Conservation (phyloP, 2,329 filamentous ascomycete genomes). For the Grosmannia penicillata region DNA sequence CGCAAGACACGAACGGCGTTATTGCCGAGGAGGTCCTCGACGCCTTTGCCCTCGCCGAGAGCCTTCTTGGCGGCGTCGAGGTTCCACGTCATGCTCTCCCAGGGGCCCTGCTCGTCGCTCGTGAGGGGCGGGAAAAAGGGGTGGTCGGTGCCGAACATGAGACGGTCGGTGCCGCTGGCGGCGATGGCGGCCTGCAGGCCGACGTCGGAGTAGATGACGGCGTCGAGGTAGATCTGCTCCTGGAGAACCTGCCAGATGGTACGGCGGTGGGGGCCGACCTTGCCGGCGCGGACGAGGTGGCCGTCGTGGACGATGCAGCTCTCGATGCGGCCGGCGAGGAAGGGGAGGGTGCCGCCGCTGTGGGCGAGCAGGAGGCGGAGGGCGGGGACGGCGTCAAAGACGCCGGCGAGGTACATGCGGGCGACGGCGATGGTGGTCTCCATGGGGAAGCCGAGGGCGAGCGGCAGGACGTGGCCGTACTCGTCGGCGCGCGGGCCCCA, state of each 20-base stretch:
- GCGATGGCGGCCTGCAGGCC: slow-evolving; percentile 57
- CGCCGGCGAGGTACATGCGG: slow-evolving; percentile 72
- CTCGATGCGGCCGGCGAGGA: slow-evolving; percentile 77
- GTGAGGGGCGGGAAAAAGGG: slow-evolving; percentile 67
- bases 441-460: slow-evolving; percentile 78
- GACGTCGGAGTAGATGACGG: slow-evolving; percentile 67
- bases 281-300: slow-evolving; percentile 52
- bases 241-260: slow-evolving; percentile 41
- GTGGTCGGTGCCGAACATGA: slow-evolving; percentile 74
- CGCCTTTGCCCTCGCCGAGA: slow-evolving; percentile 7
- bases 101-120: slow-evolving; percentile 43
- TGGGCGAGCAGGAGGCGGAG: slow-evolving; percentile 72
- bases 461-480: slow-evolving; percentile 76
- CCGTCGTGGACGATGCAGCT: slow-evolving; percentile 76
- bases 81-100: slow-evolving; percentile 50
- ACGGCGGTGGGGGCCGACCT: slow-evolving; percentile 27
- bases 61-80: slow-evolving; percentile 27
- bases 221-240: slow-evolving; percentile 76
- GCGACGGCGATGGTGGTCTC: slow-evolving; percentile 86
- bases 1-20: slow-evolving; percentile 11
- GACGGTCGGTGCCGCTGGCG: slow-evolving; percentile 45
- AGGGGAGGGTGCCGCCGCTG: slow-evolving; percentile 76
- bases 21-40: slow-evolving; percentile 10
- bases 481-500: slow-evolving; percentile 56
- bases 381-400: slow-evolving; percentile 60